Evolutionary conservation across 176 grass and related monocot genomes (phyloP).

Genomic region (Metroxylon sagu): DNA sequence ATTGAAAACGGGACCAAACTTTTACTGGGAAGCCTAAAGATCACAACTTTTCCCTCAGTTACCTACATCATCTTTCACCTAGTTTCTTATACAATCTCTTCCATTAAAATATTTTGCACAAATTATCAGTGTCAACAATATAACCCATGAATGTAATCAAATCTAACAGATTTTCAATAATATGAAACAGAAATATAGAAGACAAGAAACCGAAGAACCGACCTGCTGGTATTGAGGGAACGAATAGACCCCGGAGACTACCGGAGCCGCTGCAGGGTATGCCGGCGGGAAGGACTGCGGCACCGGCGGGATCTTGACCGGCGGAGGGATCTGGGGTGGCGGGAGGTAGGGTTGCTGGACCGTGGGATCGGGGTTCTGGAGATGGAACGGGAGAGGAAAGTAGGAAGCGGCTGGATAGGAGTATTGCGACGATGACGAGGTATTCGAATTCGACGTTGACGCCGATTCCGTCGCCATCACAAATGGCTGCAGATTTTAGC

Average conservation of each 20-base stretch:
- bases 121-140: too few species aligned
- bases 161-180: neutral
- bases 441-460: conserved; percentile 8
- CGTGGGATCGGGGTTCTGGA: conserved; percentile 31
- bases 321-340: conserved; percentile 14
- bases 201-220: neutral
- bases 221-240: conserved; percentile 65
- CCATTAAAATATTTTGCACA: too few species aligned
- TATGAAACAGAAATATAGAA: neutral
- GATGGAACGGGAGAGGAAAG: conserved; percentile 87
- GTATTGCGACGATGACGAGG: conserved; percentile 9
- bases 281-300: too few species aligned
- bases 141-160: too few species aligned
- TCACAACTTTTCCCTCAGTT: too few species aligned
- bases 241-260: conserved; percentile 19
- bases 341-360: conserved; percentile 9
- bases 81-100: too few species aligned
- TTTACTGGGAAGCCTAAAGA: too few species aligned
- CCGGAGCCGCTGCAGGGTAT: neutral
- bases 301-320: neutral
- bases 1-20: too few species aligned
- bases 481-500: too few species aligned
- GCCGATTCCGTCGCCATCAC: conserved; percentile 19
- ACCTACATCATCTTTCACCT: too few species aligned
- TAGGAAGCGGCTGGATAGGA: conserved; percentile 11